Conservation (phyloP, 2,329 filamentous ascomycete species). For the Clonostachys rosea region DNA sequence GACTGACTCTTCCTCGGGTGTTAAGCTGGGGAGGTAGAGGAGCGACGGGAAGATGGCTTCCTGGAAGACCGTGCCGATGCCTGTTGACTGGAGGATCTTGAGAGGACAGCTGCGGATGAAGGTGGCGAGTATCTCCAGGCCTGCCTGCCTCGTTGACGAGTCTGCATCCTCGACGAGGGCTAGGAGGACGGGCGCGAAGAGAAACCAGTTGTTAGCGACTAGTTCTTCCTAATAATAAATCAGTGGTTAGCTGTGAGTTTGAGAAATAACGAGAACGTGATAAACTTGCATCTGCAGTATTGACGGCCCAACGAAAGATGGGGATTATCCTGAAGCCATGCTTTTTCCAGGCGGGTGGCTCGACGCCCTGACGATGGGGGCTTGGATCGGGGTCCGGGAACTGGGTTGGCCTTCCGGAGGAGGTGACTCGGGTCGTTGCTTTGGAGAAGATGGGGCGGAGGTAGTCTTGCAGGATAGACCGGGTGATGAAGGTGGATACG, state of each 20-base stretch:
- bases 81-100: constrained; percentile 52
- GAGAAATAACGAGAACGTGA: constrained; percentile 1
- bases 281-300: constrained; percentile 34
- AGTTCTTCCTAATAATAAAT: constrained; percentile 23
- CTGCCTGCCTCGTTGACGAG: constrained; percentile 44
- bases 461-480: constrained; percentile 55
- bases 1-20: constrained; percentile 66
- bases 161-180: constrained; percentile 63
- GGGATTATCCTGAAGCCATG: constrained; percentile 10
- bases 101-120: constrained; percentile 53
- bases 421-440: constrained; percentile 34
- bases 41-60: constrained; percentile 68
- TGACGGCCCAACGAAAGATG: constrained; percentile 49
- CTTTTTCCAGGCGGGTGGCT: constrained; percentile 14
- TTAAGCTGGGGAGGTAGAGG: constrained; percentile 72
- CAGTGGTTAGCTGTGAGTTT: not conserved
- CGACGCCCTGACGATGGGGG: not conserved
- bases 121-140: constrained; percentile 45
- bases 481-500: constrained; percentile 36
- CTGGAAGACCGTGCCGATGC: constrained; percentile 64
- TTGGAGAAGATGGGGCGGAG: constrained; percentile 64
- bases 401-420: constrained; percentile 18
- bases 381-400: constrained; percentile 7
- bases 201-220: constrained; percentile 57
- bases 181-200: constrained; percentile 66